Evolutionary conservation across 2,329 filamentous ascomycete species (phyloP).

Genomic region (Sporothrix humicola): DNA sequence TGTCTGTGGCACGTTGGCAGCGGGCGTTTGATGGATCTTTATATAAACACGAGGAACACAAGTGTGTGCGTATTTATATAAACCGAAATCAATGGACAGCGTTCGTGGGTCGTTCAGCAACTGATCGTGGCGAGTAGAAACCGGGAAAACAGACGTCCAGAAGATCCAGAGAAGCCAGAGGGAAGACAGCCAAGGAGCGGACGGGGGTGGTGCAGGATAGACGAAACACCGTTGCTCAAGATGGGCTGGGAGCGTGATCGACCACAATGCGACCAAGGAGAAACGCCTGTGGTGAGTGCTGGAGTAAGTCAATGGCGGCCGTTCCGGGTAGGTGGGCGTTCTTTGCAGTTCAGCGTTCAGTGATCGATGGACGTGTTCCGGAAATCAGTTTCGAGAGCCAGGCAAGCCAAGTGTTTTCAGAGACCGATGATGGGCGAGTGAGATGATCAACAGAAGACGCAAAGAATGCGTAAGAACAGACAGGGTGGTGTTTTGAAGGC

Average conservation of each 20-base stretch:
- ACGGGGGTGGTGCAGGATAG: conserved; percentile 27
- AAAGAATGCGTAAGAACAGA: neutral
- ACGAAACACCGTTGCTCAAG: conserved; percentile 34
- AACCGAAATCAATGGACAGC: neutral
- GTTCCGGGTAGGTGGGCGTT: conserved; percentile 13
- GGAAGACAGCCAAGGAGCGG: neutral
- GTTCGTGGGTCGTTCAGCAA: conserved; percentile 29
- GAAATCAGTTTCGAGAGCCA: conserved; percentile 33
- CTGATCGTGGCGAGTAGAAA: conserved; percentile 26
- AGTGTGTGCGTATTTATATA: neutral
- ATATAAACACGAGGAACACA: conserved; percentile 19
- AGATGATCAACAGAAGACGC: conserved; percentile 5
- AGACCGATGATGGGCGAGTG: conserved; percentile 10
- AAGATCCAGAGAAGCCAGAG: neutral
- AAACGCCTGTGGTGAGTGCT: conserved; percentile 26
- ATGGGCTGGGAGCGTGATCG: conserved; percentile 37
- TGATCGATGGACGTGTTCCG: conserved; percentile 29
- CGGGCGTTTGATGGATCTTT: conserved; percentile 24
- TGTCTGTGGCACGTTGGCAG: conserved; percentile 23
- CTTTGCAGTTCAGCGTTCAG: neutral
- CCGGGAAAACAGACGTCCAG: neutral
- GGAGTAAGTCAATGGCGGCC: neutral
- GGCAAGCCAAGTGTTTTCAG: neutral
- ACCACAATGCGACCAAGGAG: conserved; percentile 39
- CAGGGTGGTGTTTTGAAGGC: conserved; percentile 24